phyloP scores from a whole-genome alignment of 2,329 filamentous ascomycete species.

The Chaetomiaceae sp. region DNA sequence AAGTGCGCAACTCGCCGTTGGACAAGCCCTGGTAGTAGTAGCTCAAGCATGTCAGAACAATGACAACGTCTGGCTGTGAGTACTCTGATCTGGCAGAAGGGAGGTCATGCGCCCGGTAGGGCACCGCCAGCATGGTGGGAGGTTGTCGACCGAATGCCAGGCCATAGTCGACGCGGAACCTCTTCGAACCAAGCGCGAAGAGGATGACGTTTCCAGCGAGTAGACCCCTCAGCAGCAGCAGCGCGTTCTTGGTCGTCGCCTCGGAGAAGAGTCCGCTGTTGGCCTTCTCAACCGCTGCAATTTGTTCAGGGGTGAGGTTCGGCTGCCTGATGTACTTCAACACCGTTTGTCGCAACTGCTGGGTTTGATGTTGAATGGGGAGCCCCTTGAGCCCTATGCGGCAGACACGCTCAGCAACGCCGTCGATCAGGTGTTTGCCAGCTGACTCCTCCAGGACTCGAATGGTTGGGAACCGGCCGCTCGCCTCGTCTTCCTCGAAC shows the following conservation, averaged over 20 bases:
- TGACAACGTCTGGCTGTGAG: constrained; percentile 62
- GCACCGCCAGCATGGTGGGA: constrained; percentile 49
- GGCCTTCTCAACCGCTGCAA: constrained; percentile 34
- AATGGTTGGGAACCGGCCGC: constrained; percentile 44
- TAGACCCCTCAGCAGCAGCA: constrained; percentile 59
- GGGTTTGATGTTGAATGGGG: constrained; percentile 38
- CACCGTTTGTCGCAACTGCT: constrained; percentile 25
- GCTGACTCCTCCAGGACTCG: constrained; percentile 42
- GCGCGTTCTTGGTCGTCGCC: constrained; percentile 33
- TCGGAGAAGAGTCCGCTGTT: constrained; percentile 35
- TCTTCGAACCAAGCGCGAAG: constrained; percentile 56
- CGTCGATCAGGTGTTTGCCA: constrained; percentile 28
- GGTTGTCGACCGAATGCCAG: constrained; percentile 46
- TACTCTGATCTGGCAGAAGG: constrained; percentile 61
- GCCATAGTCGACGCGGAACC: constrained; percentile 65
- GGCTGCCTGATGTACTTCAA: constrained; percentile 39
- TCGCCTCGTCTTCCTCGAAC: constrained; percentile 34
- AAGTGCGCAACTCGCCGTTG: constrained; percentile 44
- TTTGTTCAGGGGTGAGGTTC: constrained; percentile 29
- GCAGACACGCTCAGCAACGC: constrained; percentile 40
- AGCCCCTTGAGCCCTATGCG: constrained; percentile 40
- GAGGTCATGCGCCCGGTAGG: constrained; percentile 60
- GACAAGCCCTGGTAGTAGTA: constrained; percentile 62
- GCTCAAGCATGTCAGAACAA: constrained; percentile 59
- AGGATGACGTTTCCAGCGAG: constrained; percentile 56